Base-by-base conservation (phyloP, 2,329 filamentous ascomycete species). In the Sodiomyces alkalinus region DNA sequence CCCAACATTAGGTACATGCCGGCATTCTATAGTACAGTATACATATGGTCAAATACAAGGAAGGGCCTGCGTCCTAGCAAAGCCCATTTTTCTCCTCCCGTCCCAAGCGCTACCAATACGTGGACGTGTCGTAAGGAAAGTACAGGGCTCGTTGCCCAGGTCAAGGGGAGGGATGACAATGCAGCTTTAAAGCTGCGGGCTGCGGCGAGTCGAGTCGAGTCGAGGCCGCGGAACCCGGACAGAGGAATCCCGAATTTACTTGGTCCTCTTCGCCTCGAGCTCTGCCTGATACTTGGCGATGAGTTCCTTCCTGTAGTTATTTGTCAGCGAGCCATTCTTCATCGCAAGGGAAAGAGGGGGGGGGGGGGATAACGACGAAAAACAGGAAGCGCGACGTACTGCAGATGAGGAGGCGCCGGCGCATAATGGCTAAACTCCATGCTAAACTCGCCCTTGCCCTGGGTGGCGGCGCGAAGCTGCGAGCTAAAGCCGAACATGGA, bases 361-460 rank as follows among this genome's bases (percentile, higher is more conserved):
- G n/a, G n/a, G n/a, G n/a, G n/a, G n/a, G n/a, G n/a, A 13, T n/a
- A n/a, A n/a, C n/a, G n/a, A n/a, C n/a, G n/a, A n/a, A n/a, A n/a
- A 6, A 6, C 21, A 10, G 5, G 6, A 8, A 14, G 22, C 14
- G 7, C 30, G 24, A 71, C 75, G 50, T 76, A 80, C 78, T 98
- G 90, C 52, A 96, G 52, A 49, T 96, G 86, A 44, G 74, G 72
- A 27, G 86, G 80, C 33, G 90, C 83, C 28, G 83, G 66, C 29
- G 80, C 74, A 47, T 98, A 98, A 60, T 96, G 90, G 54, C 80
- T 90, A 48, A 98, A 98, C 58, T 98, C 90, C 90, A 98, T 96
- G 45, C 71, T 80, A 50, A 94, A 98, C 61, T 98, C 90, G 45
- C 90, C 90, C 68, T 98, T 98, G 37, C 90, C 90, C 60, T 98